Evolutionary conservation across 2,329 filamentous ascomycete genomes (phyloP), one percentile per base, ranked within the genome.

Genomic region (Nigrograna mackinnonii): DNA sequence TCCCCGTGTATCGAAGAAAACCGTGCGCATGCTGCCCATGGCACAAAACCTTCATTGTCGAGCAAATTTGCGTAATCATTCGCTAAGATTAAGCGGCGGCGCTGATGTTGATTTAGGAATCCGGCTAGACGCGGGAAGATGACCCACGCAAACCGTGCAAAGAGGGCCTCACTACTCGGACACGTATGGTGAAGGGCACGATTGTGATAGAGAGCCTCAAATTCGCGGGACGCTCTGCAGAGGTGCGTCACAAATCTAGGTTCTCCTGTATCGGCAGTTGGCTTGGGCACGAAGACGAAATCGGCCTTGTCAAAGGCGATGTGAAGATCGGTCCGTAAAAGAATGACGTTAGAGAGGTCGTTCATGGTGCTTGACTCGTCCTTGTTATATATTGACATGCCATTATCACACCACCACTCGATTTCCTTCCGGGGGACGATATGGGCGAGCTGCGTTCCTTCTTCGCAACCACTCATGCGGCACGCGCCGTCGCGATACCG

Each of bases 221-320:
- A 37, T 35, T 53, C 44, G 6, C 35, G 34, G 34, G 50, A 49
- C 17, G 40, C 21, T 24, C 43, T 43, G 19, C 51, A 40, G 19
- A 53, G 18, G 34, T 55, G 50, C 22, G 37, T 31, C 11, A 47
- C 40, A 17, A 47, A 22, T 16, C 30, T 26, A 6, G 31, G 18
- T 22, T 45, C 35, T 30, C 16, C 22, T 24, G 17, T 7, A n/a
- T 42, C 32, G 16, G 39, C 39, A 6, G 37, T 41, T 17, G 30
- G 42, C 37, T 55, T 55, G 11, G 52, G 50, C 16, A 51, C 41
- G 30, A 55, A 54, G 50, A 49, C 50, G 36, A 54, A 54, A 20
- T 42, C 44, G 22, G 24, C 33, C 28, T 37, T 43, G 37, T 55
- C 52, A 26, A 54, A 55, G 21, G 41, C 50, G 21, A 43, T 45